Conservation (phyloP, 495 filamentous ascomycete species). For the Clavariopsis aquatica region DNA sequence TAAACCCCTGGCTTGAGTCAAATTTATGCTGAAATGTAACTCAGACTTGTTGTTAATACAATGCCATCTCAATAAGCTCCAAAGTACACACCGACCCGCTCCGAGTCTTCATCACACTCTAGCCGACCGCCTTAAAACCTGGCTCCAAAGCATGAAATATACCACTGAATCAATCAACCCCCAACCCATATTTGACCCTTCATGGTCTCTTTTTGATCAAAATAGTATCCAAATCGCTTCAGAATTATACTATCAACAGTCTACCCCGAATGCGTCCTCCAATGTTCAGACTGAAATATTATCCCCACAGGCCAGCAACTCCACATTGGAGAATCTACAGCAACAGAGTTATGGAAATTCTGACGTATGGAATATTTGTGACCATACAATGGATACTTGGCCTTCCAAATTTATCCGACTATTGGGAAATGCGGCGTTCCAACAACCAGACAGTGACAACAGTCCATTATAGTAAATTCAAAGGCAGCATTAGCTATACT, state of each 20-base stretch:
- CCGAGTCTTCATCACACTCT: conserved; percentile 4
- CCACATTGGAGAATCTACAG: background rate
- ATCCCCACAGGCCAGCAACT: background rate
- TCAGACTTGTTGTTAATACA: background rate
- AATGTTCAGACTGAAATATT: background rate
- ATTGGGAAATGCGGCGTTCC: background rate
- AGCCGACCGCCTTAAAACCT: background rate
- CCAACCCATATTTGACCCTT: background rate
- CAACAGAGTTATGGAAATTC: background rate
- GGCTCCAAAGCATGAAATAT: conserved; percentile 1
- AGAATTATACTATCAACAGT: background rate
- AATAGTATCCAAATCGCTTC: conserved; percentile 3
- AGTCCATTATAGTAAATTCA: background rate
- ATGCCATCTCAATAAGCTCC: conserved; percentile 1
- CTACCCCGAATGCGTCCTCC: background rate
- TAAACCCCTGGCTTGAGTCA: no score
- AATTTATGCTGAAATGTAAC: no score
- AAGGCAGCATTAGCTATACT: no score
- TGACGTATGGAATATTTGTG: background rate
- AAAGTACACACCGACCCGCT: background rate
- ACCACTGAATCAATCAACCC: background rate
- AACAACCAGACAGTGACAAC: background rate
- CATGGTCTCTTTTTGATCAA: conserved; percentile 3
- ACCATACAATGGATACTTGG: background rate
- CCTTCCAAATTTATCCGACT: background rate